phyloP scores from a whole-genome alignment of 2,329 filamentous ascomycete genomes.

The Sclerotinia nivalis region DNA sequence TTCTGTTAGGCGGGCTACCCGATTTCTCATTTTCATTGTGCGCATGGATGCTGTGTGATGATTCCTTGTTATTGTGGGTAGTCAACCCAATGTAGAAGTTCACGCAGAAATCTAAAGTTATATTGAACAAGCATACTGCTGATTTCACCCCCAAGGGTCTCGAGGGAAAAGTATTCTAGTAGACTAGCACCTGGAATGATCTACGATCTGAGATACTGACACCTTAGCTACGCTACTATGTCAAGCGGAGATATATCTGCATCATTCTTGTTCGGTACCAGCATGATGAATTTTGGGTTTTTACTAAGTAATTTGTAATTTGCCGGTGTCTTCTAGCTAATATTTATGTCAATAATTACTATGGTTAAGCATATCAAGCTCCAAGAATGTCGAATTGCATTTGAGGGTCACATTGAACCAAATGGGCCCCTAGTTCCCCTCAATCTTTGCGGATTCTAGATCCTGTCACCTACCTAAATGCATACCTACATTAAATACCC shows the following conservation, averaged over 20 bases:
- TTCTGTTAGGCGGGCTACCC: neutral
- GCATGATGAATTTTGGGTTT: neutral
- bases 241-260: constrained; percentile 11
- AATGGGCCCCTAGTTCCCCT: neutral
- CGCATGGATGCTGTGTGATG: neutral
- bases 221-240: neutral
- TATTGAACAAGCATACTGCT: neutral
- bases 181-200: neutral
- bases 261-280: neutral
- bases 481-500: neutral
- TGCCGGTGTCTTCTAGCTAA: neutral
- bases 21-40: neutral
- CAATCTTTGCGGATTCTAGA: neutral
- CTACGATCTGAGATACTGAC: neutral
- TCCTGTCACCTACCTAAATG: neutral
- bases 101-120: neutral
- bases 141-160: neutral
- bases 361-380: neutral
- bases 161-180: neutral
- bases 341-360: neutral
- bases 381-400: neutral
- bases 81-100: neutral
- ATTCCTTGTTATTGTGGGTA: neutral
- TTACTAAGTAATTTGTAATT: neutral
- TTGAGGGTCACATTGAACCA: neutral